phyloP scores from a whole-genome alignment of 2,329 filamentous ascomycete genomes.

The Cercospora sesami region DNA sequence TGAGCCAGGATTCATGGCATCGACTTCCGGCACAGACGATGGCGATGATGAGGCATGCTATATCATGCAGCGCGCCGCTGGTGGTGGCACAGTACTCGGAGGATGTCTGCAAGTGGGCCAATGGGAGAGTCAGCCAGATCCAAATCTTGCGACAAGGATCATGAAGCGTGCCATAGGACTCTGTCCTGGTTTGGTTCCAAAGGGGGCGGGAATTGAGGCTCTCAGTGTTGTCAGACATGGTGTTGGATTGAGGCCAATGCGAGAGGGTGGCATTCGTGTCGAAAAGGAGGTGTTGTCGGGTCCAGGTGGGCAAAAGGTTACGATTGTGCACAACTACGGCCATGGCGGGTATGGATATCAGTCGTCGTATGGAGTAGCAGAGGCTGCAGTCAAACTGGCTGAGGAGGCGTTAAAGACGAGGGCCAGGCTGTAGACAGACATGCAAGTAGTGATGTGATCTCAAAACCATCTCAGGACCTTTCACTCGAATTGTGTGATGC shows the following conservation, averaged over 20 bases:
- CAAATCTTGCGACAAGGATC: constrained; percentile 75
- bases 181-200: constrained; percentile 62
- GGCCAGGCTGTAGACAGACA: constrained; percentile 29
- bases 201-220: constrained; percentile 68
- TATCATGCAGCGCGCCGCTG: constrained; percentile 74
- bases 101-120: constrained; percentile 77
- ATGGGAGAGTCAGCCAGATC: constrained; percentile 78
- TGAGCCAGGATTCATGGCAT: constrained; percentile 68
- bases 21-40: constrained; percentile 71
- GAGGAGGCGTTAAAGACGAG: constrained; percentile 34
- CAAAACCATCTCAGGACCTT: not conserved
- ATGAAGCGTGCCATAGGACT: constrained; percentile 73
- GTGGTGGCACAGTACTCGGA: constrained; percentile 84
- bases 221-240: constrained; percentile 76
- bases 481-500: not conserved
- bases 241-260: constrained; percentile 75
- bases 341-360: constrained; percentile 76
- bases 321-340: constrained; percentile 79
- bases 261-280: constrained; percentile 71
- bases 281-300: constrained; percentile 69
- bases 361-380: constrained; percentile 47
- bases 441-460: not conserved
- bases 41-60: constrained; percentile 72
- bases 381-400: constrained; percentile 45
- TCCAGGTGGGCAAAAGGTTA: constrained; percentile 41